Evolutionary conservation across 352 stramenopile species (phyloP), one percentile per base, ranked within the genome.

Genomic region (Pythium aquatile): DNA sequence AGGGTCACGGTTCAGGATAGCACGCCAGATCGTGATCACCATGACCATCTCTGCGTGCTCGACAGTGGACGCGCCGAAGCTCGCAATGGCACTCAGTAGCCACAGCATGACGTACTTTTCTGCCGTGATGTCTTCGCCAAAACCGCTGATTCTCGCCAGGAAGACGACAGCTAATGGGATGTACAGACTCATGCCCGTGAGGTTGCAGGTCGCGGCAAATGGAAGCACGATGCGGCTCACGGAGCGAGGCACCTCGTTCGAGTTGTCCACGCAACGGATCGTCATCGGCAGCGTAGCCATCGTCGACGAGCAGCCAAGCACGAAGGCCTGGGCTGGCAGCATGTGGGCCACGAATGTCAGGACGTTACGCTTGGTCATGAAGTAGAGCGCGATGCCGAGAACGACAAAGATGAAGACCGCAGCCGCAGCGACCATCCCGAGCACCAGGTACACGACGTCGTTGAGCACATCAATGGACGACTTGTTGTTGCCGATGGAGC

Each of bases 221-320:
- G 79, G 73, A 44, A 91, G 55, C 26, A 89, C 73, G 53, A 91
- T 87, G 35, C 78, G 70, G 13, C 75, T 76, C 10, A 91, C 58
- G 44, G 83, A 52, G 29, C 68, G 77, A 30, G 81, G 83, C 20
- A 90, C 78, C 58, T 88, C 71, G 24, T 73, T 74, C 13, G 80
- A 85, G n/a, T 72, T 57, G 53, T 90, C 79, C 28, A 91, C 72
- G 55, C 80, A 91, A n/a, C 77, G 80, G 70, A 88, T 82, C 13
- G 83, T 90, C 63, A 91, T 77, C 2, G 82, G 85, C 58, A 91
- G 65, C 63, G 82, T 90, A 30, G 81, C 85, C 30, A 91, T 87
- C 17, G 82, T 90, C 20, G 81, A 91, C n/a, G 76, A 83, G 39
- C 73, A 87, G 5, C 77, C 80, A 42, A 91, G 76, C 29, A 84